Percentiles rank a stretch among this genome's conserved stretches.
Evolutionary conservation across 164 flowering plant genomes (phyloP).

Genomic region (Saururus chinensis): DNA sequence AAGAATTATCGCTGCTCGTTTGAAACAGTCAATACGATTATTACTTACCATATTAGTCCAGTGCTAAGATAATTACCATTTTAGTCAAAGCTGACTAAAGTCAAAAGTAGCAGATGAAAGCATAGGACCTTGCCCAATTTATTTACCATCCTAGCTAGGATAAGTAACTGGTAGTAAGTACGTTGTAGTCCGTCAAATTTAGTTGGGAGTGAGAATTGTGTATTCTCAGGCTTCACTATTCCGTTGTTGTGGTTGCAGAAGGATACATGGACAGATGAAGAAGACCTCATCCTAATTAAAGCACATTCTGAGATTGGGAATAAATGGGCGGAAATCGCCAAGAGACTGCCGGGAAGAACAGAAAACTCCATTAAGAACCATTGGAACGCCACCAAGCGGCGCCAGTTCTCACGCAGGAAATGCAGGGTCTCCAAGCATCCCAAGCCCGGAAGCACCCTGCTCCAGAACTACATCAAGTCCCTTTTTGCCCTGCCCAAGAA

Average conservation of each 20-base stretch:
- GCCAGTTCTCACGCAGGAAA: slow-evolving; percentile 47
- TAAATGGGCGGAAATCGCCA: slow-evolving; percentile 90
- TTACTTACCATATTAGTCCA: no score
- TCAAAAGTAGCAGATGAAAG: no score
- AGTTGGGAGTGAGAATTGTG: no score
- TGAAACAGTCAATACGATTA: no score
- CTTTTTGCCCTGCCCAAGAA: slow-evolving; percentile 13
- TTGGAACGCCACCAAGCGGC: slow-evolving; percentile 85
- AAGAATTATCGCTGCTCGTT: no score
- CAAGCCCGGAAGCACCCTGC: slow-evolving; percentile 27
- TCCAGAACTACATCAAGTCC: slow-evolving; percentile 71
- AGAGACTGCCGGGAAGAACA: slow-evolving; percentile 66
- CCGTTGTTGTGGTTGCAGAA: slow-evolving; percentile 30
- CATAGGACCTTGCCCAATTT: no score
- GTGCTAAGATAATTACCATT: no score
- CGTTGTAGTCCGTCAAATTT: no score
- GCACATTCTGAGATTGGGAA: slow-evolving; percentile 68
- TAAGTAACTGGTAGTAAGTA: no score
- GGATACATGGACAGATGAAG: slow-evolving; percentile 74
- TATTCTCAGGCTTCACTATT: no score
- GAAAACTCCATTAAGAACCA: slow-evolving; percentile 89
- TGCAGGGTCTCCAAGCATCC: slow-evolving; percentile 39
- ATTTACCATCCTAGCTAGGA: no score
- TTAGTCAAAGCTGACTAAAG: no score
- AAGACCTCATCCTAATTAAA: slow-evolving; percentile 47